Conservation (phyloP, 257 asterid species). For the Solanum corneliomulleri region DNA sequence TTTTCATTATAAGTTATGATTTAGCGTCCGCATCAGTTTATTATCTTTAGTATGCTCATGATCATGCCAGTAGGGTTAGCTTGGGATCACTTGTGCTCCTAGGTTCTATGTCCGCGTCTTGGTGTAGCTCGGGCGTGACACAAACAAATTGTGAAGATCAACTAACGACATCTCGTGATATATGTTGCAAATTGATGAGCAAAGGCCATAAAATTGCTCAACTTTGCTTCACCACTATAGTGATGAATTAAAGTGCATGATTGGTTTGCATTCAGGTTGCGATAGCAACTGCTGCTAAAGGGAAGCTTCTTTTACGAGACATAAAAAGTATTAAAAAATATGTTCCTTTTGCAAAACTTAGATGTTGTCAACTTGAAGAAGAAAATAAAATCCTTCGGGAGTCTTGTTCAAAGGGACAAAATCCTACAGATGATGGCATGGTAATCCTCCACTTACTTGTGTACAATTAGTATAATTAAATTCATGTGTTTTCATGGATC, state of each 20-base stretch:
- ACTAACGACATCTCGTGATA: slow-evolving; percentile 96
- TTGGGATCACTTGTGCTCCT: too few relatives aligned
- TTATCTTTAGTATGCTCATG: too few relatives aligned
- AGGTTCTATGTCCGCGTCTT: too few relatives aligned
- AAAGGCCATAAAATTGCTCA: neutral
- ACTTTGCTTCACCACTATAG: neutral
- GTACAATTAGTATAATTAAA: neutral
- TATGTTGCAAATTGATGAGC: slow-evolving; percentile 49
- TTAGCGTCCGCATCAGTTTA: too few relatives aligned
- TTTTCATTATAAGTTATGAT: too few relatives aligned
- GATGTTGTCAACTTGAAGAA: slow-evolving; percentile 85
- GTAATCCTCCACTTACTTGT: slow-evolving; percentile 12
- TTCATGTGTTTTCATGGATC: neutral
- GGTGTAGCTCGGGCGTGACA: neutral
- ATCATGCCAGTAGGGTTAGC: too few relatives aligned
- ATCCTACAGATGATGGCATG: slow-evolving; percentile 88
- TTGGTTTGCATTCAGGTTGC: slow-evolving; percentile 50
- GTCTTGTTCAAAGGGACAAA: slow-evolving; percentile 59
- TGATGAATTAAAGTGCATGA: slow-evolving; percentile 12
- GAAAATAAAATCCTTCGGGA: slow-evolving; percentile 79
- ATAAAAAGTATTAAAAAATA: slow-evolving; percentile 82
- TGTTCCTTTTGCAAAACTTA: slow-evolving; percentile 62
- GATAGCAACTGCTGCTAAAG: slow-evolving; percentile 95
- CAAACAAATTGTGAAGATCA: slow-evolving; percentile 62
- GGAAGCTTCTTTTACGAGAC: slow-evolving; percentile 81